Evolutionary conservation across 1,284 basidiomycete species (phyloP), one percentile per base, ranked within the genome.

Genomic region (Irpex sp.): DNA sequence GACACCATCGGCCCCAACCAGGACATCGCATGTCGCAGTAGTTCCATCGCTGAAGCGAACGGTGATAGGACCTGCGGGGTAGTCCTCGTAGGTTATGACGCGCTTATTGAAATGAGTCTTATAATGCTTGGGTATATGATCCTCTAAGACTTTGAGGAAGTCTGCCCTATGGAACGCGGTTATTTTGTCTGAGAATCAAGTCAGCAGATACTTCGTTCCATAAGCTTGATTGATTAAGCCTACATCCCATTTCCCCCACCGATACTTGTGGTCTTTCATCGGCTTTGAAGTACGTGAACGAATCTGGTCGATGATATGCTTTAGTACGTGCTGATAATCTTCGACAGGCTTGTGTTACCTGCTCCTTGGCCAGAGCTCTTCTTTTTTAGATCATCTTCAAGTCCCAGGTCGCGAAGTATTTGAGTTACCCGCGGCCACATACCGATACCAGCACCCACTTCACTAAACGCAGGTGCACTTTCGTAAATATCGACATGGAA

Each of bases 1-100:
- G 57, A 65, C 70, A 2, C 84, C 84, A 66, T 86, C 84, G 1
- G 83, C 79, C 9, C 83, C 83, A 58, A 86, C 75, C 21, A 86
- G 76, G 7, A 86, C 68, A 62, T 86, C 83, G 3, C 83, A 73
- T 65, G 79, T 78, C 63, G 79, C 72, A 0, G 72, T 75, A 9
- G 79, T 78, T 4, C 80, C 80, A 65, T 85, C 82, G 4, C 43
- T 77, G 63, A 65, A 85, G 8, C 62, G 49, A 8, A 75, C 61
- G 11, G 33, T 26, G 37, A 73, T 63, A 8, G 64, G 62, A 2
- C 50, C 63, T 0, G 59, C 8, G 7, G 37, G 50, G 17, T 63
- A 47, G 55, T 70, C 69, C 2, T 63, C 66, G 64, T 80, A 81
- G 1, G 74, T 73, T 15, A 66, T 53, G 11, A 79, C 67, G 11